These are phyloP conservation scores for Rhizophagus clarus DNA, from an alignment of 192 early-diverging fungal genomes.

Conservation along the genomic window DNA sequence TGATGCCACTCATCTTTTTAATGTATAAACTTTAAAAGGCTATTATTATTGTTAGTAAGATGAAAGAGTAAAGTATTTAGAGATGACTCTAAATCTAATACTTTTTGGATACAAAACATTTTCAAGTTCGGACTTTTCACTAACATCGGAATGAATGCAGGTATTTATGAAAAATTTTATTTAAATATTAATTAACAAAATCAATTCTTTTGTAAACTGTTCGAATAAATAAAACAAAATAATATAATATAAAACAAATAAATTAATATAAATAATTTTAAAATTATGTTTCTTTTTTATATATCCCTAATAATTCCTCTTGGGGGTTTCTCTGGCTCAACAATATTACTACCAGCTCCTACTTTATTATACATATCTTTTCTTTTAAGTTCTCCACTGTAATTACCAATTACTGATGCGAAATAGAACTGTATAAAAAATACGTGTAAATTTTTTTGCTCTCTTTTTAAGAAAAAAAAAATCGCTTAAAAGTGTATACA, in stretches of 20 bases:
- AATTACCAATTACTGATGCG: background rate
- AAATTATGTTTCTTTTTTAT: background rate
- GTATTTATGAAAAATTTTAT: too few relatives aligned
- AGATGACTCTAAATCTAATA: background rate
- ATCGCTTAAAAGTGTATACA: background rate
- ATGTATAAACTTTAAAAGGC: background rate
- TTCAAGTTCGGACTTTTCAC: too few relatives aligned
- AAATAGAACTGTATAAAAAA: constrained; percentile 16
- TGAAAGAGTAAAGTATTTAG: background rate
- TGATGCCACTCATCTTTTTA: constrained; percentile 20
- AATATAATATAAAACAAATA: too few relatives aligned
- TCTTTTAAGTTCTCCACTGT: background rate
- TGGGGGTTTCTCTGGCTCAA: background rate
- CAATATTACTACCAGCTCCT: background rate
- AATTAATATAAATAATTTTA: background rate
- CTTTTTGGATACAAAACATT: background rate
- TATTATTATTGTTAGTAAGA: background rate
- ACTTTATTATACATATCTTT: background rate
- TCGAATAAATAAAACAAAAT: too few relatives aligned
- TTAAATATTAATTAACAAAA: too few relatives aligned
- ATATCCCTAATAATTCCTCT: background rate
- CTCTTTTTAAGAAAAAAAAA: background rate
- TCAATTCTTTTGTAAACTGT: too few relatives aligned
- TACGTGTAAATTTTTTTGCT: background rate
- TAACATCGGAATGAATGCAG: too few relatives aligned